Percentiles rank a stretch among this genome's conserved stretches.
Conservation (phyloP, 805 yeast species). For the Saccharomycopsis fermentans region DNA sequence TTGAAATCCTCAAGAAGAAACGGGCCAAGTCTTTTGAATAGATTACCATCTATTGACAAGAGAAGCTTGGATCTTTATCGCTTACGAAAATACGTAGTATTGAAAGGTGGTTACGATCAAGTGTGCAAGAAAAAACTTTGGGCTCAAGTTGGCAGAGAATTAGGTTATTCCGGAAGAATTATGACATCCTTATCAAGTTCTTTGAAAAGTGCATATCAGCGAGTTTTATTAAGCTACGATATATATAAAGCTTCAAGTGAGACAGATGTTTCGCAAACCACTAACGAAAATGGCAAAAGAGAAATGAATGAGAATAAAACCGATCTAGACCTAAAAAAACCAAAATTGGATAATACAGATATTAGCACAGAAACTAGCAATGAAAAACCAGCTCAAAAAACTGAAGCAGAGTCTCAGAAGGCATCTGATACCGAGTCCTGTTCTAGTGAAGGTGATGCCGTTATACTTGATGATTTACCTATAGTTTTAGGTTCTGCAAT, state of each 20-base stretch:
- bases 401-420: neutral
- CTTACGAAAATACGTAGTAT: constrained; percentile 44
- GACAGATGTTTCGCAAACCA: neutral
- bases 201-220: constrained; percentile 47
- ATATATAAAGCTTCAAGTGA: constrained; percentile 3
- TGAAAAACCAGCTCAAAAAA: neutral
- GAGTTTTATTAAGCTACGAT: constrained; percentile 30
- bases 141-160: constrained; percentile 76
- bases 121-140: constrained; percentile 62
- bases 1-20: constrained; percentile 16
- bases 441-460: neutral
- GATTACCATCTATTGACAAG: constrained; percentile 58
- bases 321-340: neutral
- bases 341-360: neutral
- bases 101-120: constrained; percentile 55
- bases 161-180: constrained; percentile 64
- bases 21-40: constrained; percentile 26
- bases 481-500: constrained; percentile 36
- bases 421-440: neutral
- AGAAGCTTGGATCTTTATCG: constrained; percentile 55
- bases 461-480: constrained; percentile 23
- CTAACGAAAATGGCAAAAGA: constrained; percentile 8
- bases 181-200: constrained; percentile 65
- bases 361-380: neutral
- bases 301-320: neutral